Conservation (phyloP, 805 yeast genomes). For the Sungouiella blattae region DNA sequence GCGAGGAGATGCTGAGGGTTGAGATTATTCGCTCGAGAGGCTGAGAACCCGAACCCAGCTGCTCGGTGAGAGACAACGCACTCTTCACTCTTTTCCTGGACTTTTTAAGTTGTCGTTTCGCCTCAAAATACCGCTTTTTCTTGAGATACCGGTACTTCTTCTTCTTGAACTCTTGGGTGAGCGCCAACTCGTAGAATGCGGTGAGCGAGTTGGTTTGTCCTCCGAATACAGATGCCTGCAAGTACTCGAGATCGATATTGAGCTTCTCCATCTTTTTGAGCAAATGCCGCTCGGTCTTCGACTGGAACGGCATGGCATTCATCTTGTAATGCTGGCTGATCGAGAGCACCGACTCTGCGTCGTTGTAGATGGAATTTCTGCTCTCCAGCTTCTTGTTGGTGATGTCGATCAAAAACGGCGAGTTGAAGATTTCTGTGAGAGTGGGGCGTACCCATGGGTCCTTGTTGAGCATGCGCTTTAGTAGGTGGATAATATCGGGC, state of each 20-base stretch:
- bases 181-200: slow-evolving; percentile 68
- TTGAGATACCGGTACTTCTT: slow-evolving; percentile 30
- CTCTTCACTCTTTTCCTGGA: slow-evolving; percentile 34
- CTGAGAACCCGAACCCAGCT: slow-evolving; percentile 21
- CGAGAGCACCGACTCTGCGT: slow-evolving; percentile 36
- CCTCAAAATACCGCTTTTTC: slow-evolving; percentile 30
- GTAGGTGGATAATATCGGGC: slow-evolving; percentile 46
- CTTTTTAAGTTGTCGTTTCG: slow-evolving; percentile 26
- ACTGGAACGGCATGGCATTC: slow-evolving; percentile 43
- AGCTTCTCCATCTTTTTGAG: slow-evolving; percentile 55
- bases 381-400: slow-evolving; percentile 24
- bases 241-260: slow-evolving; percentile 60
- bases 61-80: slow-evolving; percentile 33
- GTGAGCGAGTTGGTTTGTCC: slow-evolving; percentile 67
- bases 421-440: slow-evolving; percentile 34
- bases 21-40: slow-evolving; percentile 39
- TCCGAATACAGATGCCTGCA: slow-evolving; percentile 55
- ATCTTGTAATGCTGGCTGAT: slow-evolving; percentile 36
- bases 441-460: slow-evolving; percentile 62
- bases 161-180: slow-evolving; percentile 47
- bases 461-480: slow-evolving; percentile 58
- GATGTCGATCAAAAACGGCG: slow-evolving; percentile 31
- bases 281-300: slow-evolving; percentile 60
- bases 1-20: slow-evolving; percentile 32
- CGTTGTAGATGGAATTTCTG: slow-evolving; percentile 18